These are phyloP conservation scores for Alisma plantagoaquatica DNA, from an alignment of 106 monocot species.

Conservation along the genomic window DNA sequence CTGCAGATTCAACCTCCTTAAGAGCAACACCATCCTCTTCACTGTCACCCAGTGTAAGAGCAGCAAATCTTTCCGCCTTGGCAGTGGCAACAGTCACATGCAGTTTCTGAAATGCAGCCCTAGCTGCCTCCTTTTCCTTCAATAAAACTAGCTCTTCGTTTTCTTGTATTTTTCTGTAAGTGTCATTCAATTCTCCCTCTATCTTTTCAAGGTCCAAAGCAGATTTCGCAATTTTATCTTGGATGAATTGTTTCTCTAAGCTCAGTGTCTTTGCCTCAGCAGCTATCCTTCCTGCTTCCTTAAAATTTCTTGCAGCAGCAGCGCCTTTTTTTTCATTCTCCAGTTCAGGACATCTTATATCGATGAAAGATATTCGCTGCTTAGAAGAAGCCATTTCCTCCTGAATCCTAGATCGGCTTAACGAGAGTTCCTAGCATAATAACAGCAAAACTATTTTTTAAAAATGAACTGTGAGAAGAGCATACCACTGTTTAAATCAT, in stretches of 20 bases:
- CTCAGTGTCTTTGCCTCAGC: constrained; percentile 72
- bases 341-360: constrained; percentile 83
- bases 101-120: constrained; percentile 47
- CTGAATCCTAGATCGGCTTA: constrained; percentile 48
- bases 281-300: constrained; percentile 82
- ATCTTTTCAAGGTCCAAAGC: constrained; percentile 38
- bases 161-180: constrained; percentile 41
- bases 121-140: constrained; percentile 77
- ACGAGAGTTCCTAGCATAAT: constrained; percentile 59
- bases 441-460: no score
- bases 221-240: constrained; percentile 33
- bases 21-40: constrained; percentile 53
- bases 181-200: constrained; percentile 45
- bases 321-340: constrained; percentile 97
- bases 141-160: constrained; percentile 39
- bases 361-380: constrained; percentile 74
- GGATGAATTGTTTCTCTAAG: constrained; percentile 57
- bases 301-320: constrained; percentile 90
- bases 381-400: constrained; percentile 54
- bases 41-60: constrained; percentile 53
- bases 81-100: constrained; percentile 46
- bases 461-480: background rate
- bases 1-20: constrained; percentile 59
- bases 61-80: constrained; percentile 67
- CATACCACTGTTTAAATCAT: background rate